Evolutionary conservation across 495 filamentous ascomycete genomes (phyloP).

Genomic region (Usnea hakonensis): DNA sequence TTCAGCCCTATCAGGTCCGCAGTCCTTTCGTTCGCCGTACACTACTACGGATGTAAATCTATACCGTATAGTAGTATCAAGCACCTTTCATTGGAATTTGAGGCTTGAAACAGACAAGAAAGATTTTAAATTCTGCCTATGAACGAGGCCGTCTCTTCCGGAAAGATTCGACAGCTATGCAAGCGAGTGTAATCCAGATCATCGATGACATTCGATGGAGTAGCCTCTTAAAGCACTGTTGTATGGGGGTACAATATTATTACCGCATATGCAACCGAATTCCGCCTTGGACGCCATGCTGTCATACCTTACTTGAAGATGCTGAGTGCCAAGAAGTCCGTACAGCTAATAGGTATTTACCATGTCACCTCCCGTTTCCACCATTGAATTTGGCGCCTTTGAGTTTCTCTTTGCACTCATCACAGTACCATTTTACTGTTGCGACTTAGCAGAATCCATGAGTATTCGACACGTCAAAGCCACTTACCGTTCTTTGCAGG

Average conservation of each 20-base stretch:
- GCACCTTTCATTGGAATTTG: too few species aligned
- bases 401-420: slow-evolving; percentile 72
- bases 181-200: neutral
- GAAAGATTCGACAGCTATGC: neutral
- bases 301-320: neutral
- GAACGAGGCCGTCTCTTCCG: neutral
- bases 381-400: slow-evolving; percentile 26
- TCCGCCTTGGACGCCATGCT: neutral
- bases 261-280: neutral
- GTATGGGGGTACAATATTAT: neutral
- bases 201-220: neutral
- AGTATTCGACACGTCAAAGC: slow-evolving; percentile 3
- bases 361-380: slow-evolving; percentile 9
- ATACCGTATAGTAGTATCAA: too few species aligned
- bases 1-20: slow-evolving; percentile 15
- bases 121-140: too few species aligned
- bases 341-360: neutral
- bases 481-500: slow-evolving; percentile 75
- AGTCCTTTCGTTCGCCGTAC: too few species aligned
- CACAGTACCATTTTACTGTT: slow-evolving; percentile 85
- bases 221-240: too few species aligned
- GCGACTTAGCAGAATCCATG: slow-evolving; percentile 21
- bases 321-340: neutral
- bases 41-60: too few species aligned
- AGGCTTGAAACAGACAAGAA: neutral